Conservation (phyloP, 1,139 yeast genomes). For the Suhomyces chickasaworum region DNA sequence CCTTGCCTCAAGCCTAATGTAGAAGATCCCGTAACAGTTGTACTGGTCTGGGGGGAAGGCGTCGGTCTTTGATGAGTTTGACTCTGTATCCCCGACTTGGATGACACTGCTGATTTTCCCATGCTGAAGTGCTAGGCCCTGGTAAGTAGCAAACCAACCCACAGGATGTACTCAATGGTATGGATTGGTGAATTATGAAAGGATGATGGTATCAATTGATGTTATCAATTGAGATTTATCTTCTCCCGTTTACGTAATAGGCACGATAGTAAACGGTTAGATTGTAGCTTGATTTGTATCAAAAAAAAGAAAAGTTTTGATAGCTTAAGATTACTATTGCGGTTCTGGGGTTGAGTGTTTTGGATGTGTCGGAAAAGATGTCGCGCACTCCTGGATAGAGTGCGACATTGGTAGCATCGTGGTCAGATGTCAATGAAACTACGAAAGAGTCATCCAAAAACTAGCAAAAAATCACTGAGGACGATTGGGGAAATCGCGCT, state of each 20-base stretch:
- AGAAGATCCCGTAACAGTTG: background rate
- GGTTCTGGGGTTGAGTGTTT: slow-evolving; percentile 11
- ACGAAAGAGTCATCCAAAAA: background rate
- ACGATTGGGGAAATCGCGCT: too few relatives aligned
- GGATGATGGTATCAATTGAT: too few relatives aligned
- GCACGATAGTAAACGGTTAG: background rate
- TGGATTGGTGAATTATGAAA: background rate
- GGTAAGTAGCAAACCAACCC: background rate
- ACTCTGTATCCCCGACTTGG: slow-evolving; percentile 15
- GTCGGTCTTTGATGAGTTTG: slow-evolving; percentile 13
- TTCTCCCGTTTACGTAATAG: slow-evolving; percentile 6
- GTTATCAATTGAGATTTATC: background rate
- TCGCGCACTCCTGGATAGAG: slow-evolving; percentile 5
- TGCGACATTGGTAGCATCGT: background rate
- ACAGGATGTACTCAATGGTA: background rate
- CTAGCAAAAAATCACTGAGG: too few relatives aligned
- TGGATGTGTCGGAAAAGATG: slow-evolving; percentile 10
- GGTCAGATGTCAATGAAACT: background rate
- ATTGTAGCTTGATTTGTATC: background rate
- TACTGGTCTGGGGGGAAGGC: slow-evolving; percentile 6
- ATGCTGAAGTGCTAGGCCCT: slow-evolving; percentile 5
- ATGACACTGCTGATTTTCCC: slow-evolving; percentile 18
- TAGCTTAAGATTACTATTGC: slow-evolving; percentile 4
- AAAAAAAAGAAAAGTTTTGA: slow-evolving; percentile 11
- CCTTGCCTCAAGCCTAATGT: slow-evolving; percentile 4